Conservation (phyloP, 257 asterid genomes). For the Parsonsia alboflavescens region DNA sequence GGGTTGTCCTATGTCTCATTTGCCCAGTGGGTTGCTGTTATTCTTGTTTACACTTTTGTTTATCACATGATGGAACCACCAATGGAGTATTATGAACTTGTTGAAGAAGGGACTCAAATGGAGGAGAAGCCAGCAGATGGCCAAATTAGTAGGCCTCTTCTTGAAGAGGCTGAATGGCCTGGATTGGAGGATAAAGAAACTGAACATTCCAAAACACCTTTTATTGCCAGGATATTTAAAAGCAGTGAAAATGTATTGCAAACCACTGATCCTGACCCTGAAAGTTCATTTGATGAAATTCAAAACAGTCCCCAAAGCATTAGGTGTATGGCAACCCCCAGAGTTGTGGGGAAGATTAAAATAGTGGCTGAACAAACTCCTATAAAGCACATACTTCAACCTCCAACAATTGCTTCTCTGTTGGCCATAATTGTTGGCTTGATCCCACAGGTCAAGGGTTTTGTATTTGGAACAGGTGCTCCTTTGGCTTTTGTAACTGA, state of each 20-base stretch:
- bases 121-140: neutral
- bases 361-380: constrained; percentile 39
- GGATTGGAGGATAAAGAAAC: constrained; percentile 31
- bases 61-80: constrained; percentile 47
- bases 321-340: constrained; percentile 28
- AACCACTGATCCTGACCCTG: constrained; percentile 13
- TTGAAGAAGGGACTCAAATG: constrained; percentile 16
- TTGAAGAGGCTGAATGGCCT: constrained; percentile 44
- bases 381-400: constrained; percentile 31
- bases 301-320: constrained; percentile 8
- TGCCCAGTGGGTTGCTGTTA: constrained; percentile 39
- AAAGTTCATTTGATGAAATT: constrained; percentile 8
- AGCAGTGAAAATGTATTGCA: constrained; percentile 7
- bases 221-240: constrained; percentile 25
- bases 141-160: constrained; percentile 25
- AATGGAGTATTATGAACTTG: constrained; percentile 27
- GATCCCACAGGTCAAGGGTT: constrained; percentile 28
- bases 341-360: constrained; percentile 29
- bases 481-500: constrained; percentile 33
- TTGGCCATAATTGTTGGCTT: constrained; percentile 33
- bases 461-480: constrained; percentile 33
- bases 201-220: constrained; percentile 31
- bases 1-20: constrained; percentile 40
- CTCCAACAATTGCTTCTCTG: constrained; percentile 40
- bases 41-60: constrained; percentile 35